Percentiles rank a stretch among this genome's conserved stretches.
Conservation (phyloP, 768 basidiomycete species). For the Leccinum ochraceum region DNA sequence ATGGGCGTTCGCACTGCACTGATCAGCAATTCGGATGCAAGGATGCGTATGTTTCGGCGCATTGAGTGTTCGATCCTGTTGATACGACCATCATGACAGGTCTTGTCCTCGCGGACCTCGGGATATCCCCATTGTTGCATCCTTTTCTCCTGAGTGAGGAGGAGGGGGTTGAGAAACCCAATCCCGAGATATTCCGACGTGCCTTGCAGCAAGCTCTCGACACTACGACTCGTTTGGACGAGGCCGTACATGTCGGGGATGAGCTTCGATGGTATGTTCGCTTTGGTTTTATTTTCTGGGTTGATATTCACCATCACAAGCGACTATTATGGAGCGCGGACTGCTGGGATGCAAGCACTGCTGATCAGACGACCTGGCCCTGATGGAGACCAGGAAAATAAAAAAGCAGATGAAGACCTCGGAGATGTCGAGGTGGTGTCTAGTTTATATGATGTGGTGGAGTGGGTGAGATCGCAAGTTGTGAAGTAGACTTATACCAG, state of each 20-base stretch:
- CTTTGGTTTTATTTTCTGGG: not conserved
- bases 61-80: conserved; percentile 1
- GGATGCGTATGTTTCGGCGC: conserved; percentile 57
- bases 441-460: conserved; percentile 37
- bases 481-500: not conserved
- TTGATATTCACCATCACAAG: conserved; percentile 36
- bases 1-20: conserved; percentile 55
- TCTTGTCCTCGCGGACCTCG: conserved; percentile 59
- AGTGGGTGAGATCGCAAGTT: conserved; percentile 34
- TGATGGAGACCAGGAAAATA: conserved; percentile 48
- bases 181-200: conserved; percentile 54
- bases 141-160: conserved; percentile 71
- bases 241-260: conserved; percentile 76
- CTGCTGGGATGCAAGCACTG: conserved; percentile 57
- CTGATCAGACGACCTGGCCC: conserved; percentile 52
- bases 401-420: conserved; percentile 45
- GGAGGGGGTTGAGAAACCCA: conserved; percentile 70
- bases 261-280: conserved; percentile 61
- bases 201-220: conserved; percentile 30
- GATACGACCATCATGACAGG: conserved; percentile 31
- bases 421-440: conserved; percentile 39
- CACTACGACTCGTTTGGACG: conserved; percentile 11
- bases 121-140: conserved; percentile 46
- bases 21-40: conserved; percentile 71
- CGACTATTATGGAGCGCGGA: conserved; percentile 63